These are phyloP conservation scores for Capsella bursapastoris DNA, from an alignment of 345 rosid species.

Conservation along the genomic window DNA sequence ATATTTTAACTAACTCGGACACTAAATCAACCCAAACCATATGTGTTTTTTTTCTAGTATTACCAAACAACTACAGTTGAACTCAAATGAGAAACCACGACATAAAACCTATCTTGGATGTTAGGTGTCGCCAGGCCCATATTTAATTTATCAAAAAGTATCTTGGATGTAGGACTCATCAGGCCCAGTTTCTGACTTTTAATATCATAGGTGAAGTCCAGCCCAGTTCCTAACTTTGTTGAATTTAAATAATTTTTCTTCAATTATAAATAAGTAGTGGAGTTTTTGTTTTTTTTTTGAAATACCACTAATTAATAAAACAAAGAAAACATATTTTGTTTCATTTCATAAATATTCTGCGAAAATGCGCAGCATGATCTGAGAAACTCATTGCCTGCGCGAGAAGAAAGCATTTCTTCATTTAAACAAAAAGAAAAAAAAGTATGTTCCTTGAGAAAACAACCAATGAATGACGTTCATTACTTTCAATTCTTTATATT, in stretches of 20 bases:
- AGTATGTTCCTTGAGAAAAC: neutral
- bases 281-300: neutral
- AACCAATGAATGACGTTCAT: neutral
- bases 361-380: constrained; percentile 37
- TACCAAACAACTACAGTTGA: too few species aligned
- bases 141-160: neutral
- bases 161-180: neutral
- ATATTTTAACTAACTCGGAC: too few species aligned
- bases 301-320: neutral
- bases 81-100: too few species aligned
- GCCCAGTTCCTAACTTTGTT: constrained; percentile 12
- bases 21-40: too few species aligned
- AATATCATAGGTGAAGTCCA: neutral
- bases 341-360: neutral
- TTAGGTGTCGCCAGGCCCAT: neutral
- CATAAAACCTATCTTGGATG: too few species aligned
- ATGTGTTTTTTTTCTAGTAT: too few species aligned
- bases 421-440: neutral
- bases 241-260: neutral
- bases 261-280: neutral
- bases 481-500: too few species aligned
- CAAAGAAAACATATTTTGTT: neutral
- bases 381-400: constrained; percentile 31
- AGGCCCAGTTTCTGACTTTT: neutral
- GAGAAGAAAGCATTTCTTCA: constrained; percentile 8